Evolutionary conservation across 2,329 filamentous ascomycete species (phyloP).

Genomic region (Hypoxylon sp.): DNA sequence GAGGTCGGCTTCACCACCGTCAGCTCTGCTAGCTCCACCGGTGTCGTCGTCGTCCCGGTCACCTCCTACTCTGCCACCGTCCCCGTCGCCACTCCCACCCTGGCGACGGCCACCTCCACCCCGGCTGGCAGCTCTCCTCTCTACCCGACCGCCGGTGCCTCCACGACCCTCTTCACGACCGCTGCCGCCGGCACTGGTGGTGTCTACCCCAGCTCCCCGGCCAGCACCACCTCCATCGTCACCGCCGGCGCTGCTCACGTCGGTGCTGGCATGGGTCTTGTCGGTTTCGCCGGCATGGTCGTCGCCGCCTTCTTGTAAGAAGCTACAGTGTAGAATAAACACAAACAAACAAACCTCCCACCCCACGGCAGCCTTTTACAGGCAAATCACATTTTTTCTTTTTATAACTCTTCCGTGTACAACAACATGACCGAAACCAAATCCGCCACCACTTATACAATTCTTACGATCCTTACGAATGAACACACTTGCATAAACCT

Average conservation of each 20-base stretch:
- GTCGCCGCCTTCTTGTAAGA: constrained; percentile 60
- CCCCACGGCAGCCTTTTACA: constrained; percentile 14
- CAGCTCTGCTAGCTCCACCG: constrained; percentile 52
- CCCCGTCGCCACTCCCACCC: constrained; percentile 49
- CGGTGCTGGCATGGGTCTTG: constrained; percentile 59
- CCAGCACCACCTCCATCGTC: constrained; percentile 42
- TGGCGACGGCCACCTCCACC: constrained; percentile 51
- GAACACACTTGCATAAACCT: constrained; percentile 49
- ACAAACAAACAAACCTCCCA: not conserved
- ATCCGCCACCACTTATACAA: constrained; percentile 51
- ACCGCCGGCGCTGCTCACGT: constrained; percentile 52
- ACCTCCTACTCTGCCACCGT: constrained; percentile 52
- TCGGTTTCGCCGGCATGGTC: constrained; percentile 59
- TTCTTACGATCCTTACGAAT: constrained; percentile 71
- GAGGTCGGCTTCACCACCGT: constrained; percentile 55
- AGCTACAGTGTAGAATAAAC: not conserved
- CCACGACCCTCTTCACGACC: constrained; percentile 55
- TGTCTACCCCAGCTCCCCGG: constrained; percentile 39
- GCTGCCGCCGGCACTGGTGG: constrained; percentile 53
- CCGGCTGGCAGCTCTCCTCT: constrained; percentile 48
- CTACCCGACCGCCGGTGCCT: constrained; percentile 51
- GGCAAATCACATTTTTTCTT: constrained; percentile 24
- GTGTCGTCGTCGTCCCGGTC: constrained; percentile 57
- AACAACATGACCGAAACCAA: constrained; percentile 29
- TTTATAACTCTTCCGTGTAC: constrained; percentile 28